These are phyloP conservation scores for Barbarea vulgaris DNA, from an alignment of 345 rosid species.

Conservation along the genomic window DNA sequence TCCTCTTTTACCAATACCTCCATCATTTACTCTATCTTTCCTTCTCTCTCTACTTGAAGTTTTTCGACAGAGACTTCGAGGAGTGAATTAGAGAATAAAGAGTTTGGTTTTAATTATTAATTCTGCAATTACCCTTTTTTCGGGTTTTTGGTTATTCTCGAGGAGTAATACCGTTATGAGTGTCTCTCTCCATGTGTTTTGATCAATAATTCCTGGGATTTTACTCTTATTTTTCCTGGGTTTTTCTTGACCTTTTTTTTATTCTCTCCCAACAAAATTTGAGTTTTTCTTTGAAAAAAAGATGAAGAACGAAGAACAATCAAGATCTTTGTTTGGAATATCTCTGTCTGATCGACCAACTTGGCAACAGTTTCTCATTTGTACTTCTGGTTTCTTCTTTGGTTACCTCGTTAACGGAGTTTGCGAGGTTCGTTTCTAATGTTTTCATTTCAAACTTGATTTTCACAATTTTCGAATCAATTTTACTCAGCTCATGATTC, in stretches of 20 bases:
- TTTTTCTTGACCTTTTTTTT: neutral
- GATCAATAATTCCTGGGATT: conserved; percentile 26
- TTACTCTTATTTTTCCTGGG: conserved; percentile 5
- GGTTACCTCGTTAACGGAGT: conserved; percentile 93
- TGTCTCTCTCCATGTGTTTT: conserved; percentile 26
- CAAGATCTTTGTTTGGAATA: conserved; percentile 75
- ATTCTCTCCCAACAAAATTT: neutral
- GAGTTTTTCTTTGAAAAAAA: neutral
- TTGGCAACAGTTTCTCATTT: conserved; percentile 90
- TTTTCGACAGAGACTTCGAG: conserved; percentile 19
- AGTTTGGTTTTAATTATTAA: neutral
- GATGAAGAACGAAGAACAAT: conserved; percentile 66
- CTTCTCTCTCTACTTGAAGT: conserved; percentile 14
- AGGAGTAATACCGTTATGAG: conserved; percentile 21
- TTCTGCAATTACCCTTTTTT: conserved; percentile 14
- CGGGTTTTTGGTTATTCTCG: neutral
- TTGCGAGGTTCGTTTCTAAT: conserved; percentile 64
- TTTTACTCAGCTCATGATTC: neutral
- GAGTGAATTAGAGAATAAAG: conserved; percentile 22
- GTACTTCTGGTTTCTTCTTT: conserved; percentile 95
- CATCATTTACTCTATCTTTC: neutral
- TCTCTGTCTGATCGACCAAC: conserved; percentile 68
- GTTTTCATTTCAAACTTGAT: neutral
- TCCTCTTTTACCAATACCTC: neutral
- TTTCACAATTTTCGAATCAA: neutral